Conservation (phyloP, 768 basidiomycete species). For the Leucosporidium scottii region DNA sequence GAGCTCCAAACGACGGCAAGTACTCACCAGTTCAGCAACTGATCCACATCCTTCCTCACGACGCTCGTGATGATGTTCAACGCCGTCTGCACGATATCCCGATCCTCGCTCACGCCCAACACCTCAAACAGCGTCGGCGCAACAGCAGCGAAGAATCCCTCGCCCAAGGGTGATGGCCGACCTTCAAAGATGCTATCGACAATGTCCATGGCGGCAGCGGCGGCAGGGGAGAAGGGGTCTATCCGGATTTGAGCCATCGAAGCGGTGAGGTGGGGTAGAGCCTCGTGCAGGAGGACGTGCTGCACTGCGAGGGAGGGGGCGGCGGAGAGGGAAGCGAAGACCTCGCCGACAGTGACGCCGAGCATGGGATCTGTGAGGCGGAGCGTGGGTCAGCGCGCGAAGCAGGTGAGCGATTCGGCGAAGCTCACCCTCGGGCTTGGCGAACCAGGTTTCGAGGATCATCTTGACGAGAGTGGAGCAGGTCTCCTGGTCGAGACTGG, state of each 20-base stretch:
- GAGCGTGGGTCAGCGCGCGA: neutral
- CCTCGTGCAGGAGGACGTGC: constrained; percentile 61
- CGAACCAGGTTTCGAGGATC: constrained; percentile 72
- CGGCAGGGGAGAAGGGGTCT: constrained; percentile 59
- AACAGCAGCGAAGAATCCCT: constrained; percentile 68
- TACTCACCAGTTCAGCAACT: constrained; percentile 64
- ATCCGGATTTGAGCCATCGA: constrained; percentile 46
- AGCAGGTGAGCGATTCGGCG: constrained; percentile 1
- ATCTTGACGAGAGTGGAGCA: constrained; percentile 61
- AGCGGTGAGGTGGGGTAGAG: constrained; percentile 59
- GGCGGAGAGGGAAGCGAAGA: constrained; percentile 62
- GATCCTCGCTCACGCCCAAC: constrained; percentile 66
- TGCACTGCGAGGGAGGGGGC: constrained; percentile 59
- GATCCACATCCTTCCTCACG: constrained; percentile 77
- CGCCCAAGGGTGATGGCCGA: constrained; percentile 50
- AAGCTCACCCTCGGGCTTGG: constrained; percentile 69
- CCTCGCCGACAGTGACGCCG: constrained; percentile 73
- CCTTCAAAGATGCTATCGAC: constrained; percentile 65
- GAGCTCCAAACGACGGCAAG: neutral
- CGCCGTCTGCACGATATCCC: constrained; percentile 63
- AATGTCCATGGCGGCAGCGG: constrained; percentile 74
- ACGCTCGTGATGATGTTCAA: constrained; percentile 72
- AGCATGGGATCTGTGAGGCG: constrained; percentile 70
- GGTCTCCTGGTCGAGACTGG: constrained; percentile 45
- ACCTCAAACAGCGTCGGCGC: constrained; percentile 69